phyloP scores from a whole-genome alignment of 768 basidiomycete genomes.

The Pisolithus albus region DNA sequence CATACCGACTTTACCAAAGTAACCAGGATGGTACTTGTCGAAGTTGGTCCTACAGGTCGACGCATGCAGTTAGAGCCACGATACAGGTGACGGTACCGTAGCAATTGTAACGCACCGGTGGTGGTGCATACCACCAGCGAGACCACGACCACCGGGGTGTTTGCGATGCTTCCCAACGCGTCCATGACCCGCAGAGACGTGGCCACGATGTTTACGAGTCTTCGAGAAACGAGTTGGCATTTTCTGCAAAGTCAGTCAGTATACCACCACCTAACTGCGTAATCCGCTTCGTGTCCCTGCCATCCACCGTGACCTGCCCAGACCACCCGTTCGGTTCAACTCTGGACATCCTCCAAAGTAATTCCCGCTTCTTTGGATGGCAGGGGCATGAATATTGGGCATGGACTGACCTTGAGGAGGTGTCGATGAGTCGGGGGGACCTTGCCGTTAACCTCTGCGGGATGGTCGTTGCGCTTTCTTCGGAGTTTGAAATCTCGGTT shows the following conservation, averaged over 20 bases:
- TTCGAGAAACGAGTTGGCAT: slow-evolving; percentile 97
- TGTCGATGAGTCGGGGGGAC: slow-evolving; percentile 36
- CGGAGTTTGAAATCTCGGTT: slow-evolving; percentile 22
- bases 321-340: slow-evolving; percentile 11
- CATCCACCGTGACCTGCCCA: slow-evolving; percentile 48
- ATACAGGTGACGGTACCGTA: neutral
- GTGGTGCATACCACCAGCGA: slow-evolving; percentile 99
- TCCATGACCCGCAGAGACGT: slow-evolving; percentile 99
- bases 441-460: slow-evolving; percentile 6
- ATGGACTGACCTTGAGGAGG: slow-evolving; percentile 64
- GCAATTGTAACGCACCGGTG: slow-evolving; percentile 66
- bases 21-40: slow-evolving; percentile 99
- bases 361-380: slow-evolving; percentile 10
- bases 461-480: slow-evolving; percentile 1
- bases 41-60: slow-evolving; percentile 73
- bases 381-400: slow-evolving; percentile 14
- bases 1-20: slow-evolving; percentile 99
- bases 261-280: slow-evolving; percentile 13
- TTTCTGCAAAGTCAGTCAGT: slow-evolving; percentile 31
- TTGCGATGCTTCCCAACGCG: slow-evolving; percentile 99
- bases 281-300: slow-evolving; percentile 29
- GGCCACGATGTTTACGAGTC: slow-evolving; percentile 98
- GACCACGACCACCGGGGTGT: slow-evolving; percentile 99
- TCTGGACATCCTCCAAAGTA: slow-evolving; percentile 9
- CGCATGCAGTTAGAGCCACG: neutral